A percentile compares a stretch with the other conserved stretches of the same genome.
Evolutionary conservation across 306 rosid genomes (phyloP).

Genomic region (Prunus padus): DNA sequence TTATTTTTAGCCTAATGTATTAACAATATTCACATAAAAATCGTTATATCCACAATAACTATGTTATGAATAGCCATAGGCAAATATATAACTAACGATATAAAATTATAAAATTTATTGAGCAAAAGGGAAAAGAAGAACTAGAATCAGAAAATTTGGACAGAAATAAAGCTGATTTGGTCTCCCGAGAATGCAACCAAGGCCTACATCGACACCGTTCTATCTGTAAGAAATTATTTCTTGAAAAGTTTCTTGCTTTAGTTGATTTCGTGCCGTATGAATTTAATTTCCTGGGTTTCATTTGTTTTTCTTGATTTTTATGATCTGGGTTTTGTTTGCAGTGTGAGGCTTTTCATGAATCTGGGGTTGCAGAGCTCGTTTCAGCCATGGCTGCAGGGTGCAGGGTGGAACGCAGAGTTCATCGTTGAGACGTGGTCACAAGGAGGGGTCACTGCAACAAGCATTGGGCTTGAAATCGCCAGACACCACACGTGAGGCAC

Average conservation of each 20-base stretch:
- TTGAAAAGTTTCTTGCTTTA: background rate
- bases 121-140: background rate
- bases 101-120: too few species aligned
- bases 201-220: conserved; percentile 83
- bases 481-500: conserved; percentile 78
- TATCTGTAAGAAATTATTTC: conserved; percentile 46
- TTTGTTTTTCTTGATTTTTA: background rate
- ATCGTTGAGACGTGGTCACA: conserved; percentile 89
- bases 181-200: conserved; percentile 83
- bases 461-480: conserved; percentile 73
- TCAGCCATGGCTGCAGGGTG: conserved; percentile 98
- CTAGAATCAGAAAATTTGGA: background rate
- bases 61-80: too few species aligned
- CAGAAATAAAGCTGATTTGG: conserved; percentile 81
- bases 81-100: too few species aligned
- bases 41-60: too few species aligned
- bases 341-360: conserved; percentile 58
- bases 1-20: too few species aligned
- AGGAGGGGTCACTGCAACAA: conserved; percentile 72
- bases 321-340: conserved; percentile 26
- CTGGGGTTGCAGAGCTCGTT: conserved; percentile 80
- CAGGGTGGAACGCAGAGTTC: conserved; percentile 80
- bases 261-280: background rate
- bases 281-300: background rate
- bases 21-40: too few species aligned